Percentiles rank a stretch among this genome's conserved stretches.
Evolutionary conservation across 78 protist genomes (phyloP).

Genomic region (Speleostelium caveatum): DNA sequence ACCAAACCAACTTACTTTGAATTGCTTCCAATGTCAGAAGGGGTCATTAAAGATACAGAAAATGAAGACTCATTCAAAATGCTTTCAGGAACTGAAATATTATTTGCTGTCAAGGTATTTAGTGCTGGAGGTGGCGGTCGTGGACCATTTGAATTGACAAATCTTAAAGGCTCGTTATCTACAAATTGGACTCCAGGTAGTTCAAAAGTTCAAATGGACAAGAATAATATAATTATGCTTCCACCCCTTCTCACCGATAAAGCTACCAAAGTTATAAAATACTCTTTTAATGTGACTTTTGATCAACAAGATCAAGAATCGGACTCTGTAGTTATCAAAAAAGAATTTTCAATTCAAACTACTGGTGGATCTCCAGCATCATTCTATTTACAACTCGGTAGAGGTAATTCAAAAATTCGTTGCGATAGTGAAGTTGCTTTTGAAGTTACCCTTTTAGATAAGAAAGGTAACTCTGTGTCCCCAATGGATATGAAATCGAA

Average conservation of each 20-base stretch:
- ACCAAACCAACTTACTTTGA: conserved; percentile 28
- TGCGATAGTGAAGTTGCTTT: conserved; percentile 58
- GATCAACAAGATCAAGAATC: neutral
- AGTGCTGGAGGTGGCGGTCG: conserved; percentile 73
- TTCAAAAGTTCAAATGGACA: neutral
- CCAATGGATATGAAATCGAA: neutral
- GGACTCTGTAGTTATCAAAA: neutral
- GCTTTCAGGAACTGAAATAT: conserved; percentile 3
- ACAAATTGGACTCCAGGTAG: conserved; percentile 14
- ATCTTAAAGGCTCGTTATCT: neutral
- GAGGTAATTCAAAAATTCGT: conserved; percentile 3
- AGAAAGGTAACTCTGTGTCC: conserved; percentile 27
- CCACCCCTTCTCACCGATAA: conserved; percentile 38
- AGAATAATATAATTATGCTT: neutral
- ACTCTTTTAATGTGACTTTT: neutral
- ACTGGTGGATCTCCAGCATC: conserved; percentile 69
- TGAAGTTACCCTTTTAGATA: conserved; percentile 14
- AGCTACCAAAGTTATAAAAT: neutral
- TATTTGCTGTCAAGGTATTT: conserved; percentile 18
- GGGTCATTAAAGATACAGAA: neutral
- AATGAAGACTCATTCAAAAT: conserved; percentile 9
- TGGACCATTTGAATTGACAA: conserved; percentile 37
- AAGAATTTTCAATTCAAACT: conserved; percentile 54
- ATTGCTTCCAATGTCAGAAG: neutral
- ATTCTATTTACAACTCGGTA: conserved; percentile 5